A percentile compares a stretch with the other conserved stretches of the same genome.
Conservation (phyloP, 805 yeast genomes). For the Candida parachauliodes region DNA sequence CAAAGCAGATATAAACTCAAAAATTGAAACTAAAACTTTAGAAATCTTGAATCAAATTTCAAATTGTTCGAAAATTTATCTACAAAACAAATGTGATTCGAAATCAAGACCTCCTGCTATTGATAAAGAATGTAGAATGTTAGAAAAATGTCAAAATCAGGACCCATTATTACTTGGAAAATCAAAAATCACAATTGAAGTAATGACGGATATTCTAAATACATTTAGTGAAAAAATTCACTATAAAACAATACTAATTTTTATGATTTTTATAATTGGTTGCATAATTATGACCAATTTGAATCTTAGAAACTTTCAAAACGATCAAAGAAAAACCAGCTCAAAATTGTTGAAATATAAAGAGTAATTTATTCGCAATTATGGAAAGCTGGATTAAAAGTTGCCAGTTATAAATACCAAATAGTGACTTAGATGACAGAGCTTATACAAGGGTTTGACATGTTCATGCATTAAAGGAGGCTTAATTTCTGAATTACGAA, state of each 20-base stretch:
- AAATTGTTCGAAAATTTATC: slow-evolving; percentile 65
- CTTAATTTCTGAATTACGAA: too few species aligned
- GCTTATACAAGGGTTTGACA: too few species aligned
- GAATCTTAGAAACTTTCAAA: slow-evolving; percentile 3
- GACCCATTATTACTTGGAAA: slow-evolving; percentile 68
- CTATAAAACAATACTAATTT: slow-evolving; percentile 46
- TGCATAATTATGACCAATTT: slow-evolving; percentile 5
- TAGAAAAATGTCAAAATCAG: slow-evolving; percentile 80
- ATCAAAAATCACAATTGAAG: slow-evolving; percentile 73
- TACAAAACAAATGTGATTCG: slow-evolving; percentile 67
- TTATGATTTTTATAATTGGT: background rate
- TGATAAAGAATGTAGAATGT: slow-evolving; percentile 62
- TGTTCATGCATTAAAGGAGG: too few species aligned
- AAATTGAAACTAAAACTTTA: slow-evolving; percentile 58
- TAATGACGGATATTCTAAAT: slow-evolving; percentile 77
- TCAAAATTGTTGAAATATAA: slow-evolving; percentile 2
- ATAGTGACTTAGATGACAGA: too few species aligned
- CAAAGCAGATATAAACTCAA: slow-evolving; percentile 64
- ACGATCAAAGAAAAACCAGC: background rate
- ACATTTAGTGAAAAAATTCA: slow-evolving; percentile 70
- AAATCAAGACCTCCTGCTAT: slow-evolving; percentile 59
- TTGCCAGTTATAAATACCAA: too few species aligned
- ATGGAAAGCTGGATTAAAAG: too few species aligned
- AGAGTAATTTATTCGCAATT: background rate
- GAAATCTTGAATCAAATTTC: slow-evolving; percentile 64